Conservation (phyloP, 2,329 filamentous ascomycete genomes). For the Penicillium frequentans region DNA sequence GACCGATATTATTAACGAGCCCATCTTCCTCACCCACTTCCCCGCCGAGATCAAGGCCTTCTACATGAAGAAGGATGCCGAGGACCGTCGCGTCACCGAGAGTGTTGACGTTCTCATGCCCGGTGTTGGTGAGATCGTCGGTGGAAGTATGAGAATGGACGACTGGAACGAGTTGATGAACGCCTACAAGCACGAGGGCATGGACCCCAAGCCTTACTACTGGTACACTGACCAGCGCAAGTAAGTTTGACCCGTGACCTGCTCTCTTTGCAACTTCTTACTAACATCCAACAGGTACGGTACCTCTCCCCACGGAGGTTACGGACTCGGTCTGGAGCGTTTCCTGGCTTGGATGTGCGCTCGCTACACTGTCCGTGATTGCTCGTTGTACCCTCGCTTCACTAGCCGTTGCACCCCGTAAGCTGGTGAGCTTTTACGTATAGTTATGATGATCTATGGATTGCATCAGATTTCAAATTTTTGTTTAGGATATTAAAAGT, state of each 20-base stretch:
- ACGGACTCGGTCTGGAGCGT: constrained; percentile 87
- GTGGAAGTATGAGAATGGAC: constrained; percentile 94
- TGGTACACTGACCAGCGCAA: constrained; percentile 99
- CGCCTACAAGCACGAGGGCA: constrained; percentile 83
- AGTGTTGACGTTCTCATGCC: constrained; percentile 87
- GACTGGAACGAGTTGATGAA: constrained; percentile 85
- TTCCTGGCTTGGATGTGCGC: constrained; percentile 69
- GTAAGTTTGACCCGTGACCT: constrained; percentile 53
- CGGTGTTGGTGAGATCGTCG: constrained; percentile 94
- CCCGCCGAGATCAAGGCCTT: constrained; percentile 97
- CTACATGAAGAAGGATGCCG: constrained; percentile 90
- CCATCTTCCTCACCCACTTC: constrained; percentile 97
- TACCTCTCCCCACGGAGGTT: constrained; percentile 86
- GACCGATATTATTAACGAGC: constrained; percentile 94
- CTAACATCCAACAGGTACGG: constrained; percentile 65
- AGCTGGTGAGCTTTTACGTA: constrained; percentile 9
- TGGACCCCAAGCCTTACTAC: constrained; percentile 84
- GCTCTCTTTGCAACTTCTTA: background rate
- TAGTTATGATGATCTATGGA: constrained; percentile 11
- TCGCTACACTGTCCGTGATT: constrained; percentile 64
- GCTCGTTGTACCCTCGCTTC: constrained; percentile 53
- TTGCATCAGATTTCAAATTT: constrained; percentile 4
- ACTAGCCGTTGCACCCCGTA: constrained; percentile 52
- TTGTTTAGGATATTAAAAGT: background rate
- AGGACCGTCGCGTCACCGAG: constrained; percentile 83